Evolutionary conservation across 768 basidiomycete species (phyloP).

Genomic region (Naganishia antarctica): DNA sequence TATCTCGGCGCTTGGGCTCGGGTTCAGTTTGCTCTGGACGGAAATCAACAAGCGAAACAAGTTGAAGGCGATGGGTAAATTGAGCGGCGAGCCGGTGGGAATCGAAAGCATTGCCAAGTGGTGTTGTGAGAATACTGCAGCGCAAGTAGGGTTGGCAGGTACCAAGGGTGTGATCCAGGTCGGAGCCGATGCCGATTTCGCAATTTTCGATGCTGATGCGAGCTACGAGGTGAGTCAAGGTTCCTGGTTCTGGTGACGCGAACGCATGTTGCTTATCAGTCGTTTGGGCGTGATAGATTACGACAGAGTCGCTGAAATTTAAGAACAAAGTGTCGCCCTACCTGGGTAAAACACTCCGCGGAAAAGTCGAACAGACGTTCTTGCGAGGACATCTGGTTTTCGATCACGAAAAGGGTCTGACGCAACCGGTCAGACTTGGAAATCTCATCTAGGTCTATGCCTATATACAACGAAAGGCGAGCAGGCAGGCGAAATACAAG

Average conservation of each 20-base stretch:
- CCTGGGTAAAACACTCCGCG: conserved; percentile 65
- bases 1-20: conserved; percentile 83
- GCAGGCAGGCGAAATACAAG: neutral
- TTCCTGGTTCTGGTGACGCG: neutral
- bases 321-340: conserved; percentile 94
- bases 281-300: conserved; percentile 62
- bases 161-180: conserved; percentile 67
- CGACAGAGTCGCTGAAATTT: conserved; percentile 68
- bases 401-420: conserved; percentile 30
- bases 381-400: conserved; percentile 72
- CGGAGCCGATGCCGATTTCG: conserved; percentile 80
- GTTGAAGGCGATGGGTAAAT: conserved; percentile 21
- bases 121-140: conserved; percentile 68
- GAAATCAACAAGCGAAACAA: conserved; percentile 61
- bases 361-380: conserved; percentile 70
- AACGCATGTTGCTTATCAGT: neutral
- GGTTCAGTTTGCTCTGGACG: conserved; percentile 82
- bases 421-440: conserved; percentile 14
- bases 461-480: conserved; percentile 13
- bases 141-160: conserved; percentile 66
- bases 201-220: conserved; percentile 68
- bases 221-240: conserved; percentile 33
- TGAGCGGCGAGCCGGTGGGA: conserved; percentile 45
- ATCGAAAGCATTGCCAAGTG: conserved; percentile 67
- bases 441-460: conserved; percentile 23